Evolutionary conservation across 148 eudicot genomes (phyloP), one percentile per base, ranked within the genome.

Genomic region (Rheum nobile): DNA sequence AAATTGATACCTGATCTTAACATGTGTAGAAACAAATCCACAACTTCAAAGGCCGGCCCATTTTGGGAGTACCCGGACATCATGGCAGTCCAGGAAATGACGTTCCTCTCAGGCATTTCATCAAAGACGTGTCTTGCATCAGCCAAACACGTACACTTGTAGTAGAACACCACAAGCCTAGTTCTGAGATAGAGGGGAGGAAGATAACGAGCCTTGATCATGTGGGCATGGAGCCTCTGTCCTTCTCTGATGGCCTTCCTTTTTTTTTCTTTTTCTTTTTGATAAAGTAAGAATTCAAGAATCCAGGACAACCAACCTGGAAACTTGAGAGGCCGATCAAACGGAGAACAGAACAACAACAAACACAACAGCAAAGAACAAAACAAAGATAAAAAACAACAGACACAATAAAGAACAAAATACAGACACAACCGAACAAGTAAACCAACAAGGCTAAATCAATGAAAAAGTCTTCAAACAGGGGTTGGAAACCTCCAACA

Each of bases 31-130:
- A 93, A 85, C 74, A 88, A 88, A 78, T 24, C 39, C 31, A 86
- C 32, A 78, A 91, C 89, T 75, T 86, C 86, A 2, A 69, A 76
- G 32, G 80, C 34, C 72, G 72, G 74, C 78, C 95, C 97, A 31
- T 79, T 79, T 54, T 76, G 83, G 19, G 92, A 83, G 81, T 86
- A 91, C 69, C 85, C 97, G 4, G 97, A 85, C 65, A 93, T 84
- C 86, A 93, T 84, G 0, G 95, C 95, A 11, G 98, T 93, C 95
- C 97, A 93, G 32, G 95, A 85, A 69, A 93, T 91, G n/a, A 93
- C 92, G 80, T 89, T 89, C 77, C 91, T 81, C 10, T 88, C 85
- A 67, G 88, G 92, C 94, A 91, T 91, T 86, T 91, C 91, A 75
- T 93, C 98, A 59, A 93, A 85, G 92, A 91, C 84, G 52, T 73